These are phyloP conservation scores for Neurospora sp. DNA, from an alignment of 495 filamentous ascomycete species.

Conservation along the genomic window DNA sequence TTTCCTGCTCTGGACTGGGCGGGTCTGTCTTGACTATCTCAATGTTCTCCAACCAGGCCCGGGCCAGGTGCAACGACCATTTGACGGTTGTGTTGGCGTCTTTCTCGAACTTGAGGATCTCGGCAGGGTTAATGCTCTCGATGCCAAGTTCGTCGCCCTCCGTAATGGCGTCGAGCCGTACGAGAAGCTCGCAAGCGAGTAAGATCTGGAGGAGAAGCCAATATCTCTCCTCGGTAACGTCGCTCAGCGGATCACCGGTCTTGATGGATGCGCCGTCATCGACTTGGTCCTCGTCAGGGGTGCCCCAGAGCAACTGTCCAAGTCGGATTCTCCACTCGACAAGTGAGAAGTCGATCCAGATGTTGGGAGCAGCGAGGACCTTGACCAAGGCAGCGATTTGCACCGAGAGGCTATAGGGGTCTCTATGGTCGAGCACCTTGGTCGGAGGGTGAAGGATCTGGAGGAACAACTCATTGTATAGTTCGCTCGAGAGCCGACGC, in stretches of 20 bases:
- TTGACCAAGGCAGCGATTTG: conserved; percentile 49
- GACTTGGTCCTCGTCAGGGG: conserved; percentile 43
- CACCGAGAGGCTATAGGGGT: conserved; percentile 49
- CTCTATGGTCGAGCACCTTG: conserved; percentile 43
- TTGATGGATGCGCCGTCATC: conserved; percentile 31
- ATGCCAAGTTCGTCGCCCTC: conserved; percentile 42
- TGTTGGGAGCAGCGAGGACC: conserved; percentile 41
- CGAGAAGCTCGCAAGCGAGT: conserved; percentile 64
- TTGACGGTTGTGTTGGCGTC: conserved; percentile 57
- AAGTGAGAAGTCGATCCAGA: conserved; percentile 71
- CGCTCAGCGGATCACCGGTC: conserved; percentile 30
- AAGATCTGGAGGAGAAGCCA: conserved; percentile 74
- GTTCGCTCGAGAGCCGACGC: conserved; percentile 31
- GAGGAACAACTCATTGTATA: conserved; percentile 52
- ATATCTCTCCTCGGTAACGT: conserved; percentile 48
- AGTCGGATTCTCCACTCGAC: conserved; percentile 71
- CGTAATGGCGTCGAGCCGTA: conserved; percentile 64
- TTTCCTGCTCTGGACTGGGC: conserved; percentile 15
- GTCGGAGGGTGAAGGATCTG: conserved; percentile 49
- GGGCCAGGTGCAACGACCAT: conserved; percentile 71
- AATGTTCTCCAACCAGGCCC: conserved; percentile 69
- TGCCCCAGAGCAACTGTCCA: conserved; percentile 74
- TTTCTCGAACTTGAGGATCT: conserved; percentile 53
- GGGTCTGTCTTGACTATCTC: conserved; percentile 35
- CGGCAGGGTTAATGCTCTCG: conserved; percentile 42